These are phyloP conservation scores for Populus pruinosa DNA, from an alignment of 345 rosid genomes.

Conservation along the genomic window DNA sequence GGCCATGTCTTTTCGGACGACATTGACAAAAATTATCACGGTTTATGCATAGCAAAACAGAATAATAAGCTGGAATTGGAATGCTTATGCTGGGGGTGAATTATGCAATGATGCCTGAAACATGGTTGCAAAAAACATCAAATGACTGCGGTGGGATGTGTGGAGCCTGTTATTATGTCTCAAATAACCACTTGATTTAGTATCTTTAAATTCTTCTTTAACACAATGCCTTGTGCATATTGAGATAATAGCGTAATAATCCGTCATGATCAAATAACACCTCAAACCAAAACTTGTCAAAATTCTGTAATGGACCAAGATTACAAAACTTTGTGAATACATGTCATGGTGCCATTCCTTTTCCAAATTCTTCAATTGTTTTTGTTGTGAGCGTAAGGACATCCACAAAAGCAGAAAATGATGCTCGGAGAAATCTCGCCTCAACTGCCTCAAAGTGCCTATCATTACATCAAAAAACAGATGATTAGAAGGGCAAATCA, in stretches of 20 bases:
- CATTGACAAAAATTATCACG: neutral
- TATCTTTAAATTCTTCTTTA: neutral
- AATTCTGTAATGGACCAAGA: neutral
- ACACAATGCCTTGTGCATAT: neutral
- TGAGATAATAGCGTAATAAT: neutral
- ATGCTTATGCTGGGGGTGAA: neutral
- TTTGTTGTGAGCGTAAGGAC: conserved; percentile 69
- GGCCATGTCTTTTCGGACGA: neutral
- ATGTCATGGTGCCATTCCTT: conserved; percentile 29
- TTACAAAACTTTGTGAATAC: neutral
- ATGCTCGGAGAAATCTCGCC: conserved; percentile 94
- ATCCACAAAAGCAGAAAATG: conserved; percentile 77
- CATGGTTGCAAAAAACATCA: neutral
- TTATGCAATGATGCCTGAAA: neutral
- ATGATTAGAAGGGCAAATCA: neutral
- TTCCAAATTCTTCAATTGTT: conserved; percentile 77
- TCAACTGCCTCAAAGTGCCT: conserved; percentile 87
- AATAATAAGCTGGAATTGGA: neutral
- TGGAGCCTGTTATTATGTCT: neutral
- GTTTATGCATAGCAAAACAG: neutral
- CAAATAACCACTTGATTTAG: neutral
- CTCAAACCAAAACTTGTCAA: neutral
- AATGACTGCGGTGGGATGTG: neutral
- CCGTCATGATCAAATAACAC: neutral
- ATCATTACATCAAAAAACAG: neutral